phyloP scores from a whole-genome alignment of 768 basidiomycete species.

The Boletus vermiculosoides region DNA sequence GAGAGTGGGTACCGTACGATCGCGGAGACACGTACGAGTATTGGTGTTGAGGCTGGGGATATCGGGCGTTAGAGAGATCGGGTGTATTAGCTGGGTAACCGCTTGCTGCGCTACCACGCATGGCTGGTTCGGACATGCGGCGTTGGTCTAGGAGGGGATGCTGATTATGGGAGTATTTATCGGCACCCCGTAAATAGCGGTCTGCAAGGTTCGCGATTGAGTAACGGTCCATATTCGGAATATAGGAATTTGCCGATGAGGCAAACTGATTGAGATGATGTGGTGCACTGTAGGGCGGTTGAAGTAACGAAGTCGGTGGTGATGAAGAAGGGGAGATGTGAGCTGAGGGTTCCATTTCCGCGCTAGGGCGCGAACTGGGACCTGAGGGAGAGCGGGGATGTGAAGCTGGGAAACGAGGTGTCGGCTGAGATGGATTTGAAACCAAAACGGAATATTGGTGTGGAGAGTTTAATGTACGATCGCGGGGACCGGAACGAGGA shows the following conservation, averaged over 20 bases:
- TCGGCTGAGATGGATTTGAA: slow-evolving; percentile 15
- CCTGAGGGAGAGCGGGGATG: slow-evolving; percentile 16
- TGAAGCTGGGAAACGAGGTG: slow-evolving; percentile 20
- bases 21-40: slow-evolving; percentile 36
- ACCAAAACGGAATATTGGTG: slow-evolving; percentile 13
- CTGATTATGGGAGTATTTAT: slow-evolving; percentile 37
- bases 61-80: slow-evolving; percentile 34
- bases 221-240: slow-evolving; percentile 42
- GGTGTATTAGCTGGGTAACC: slow-evolving; percentile 33
- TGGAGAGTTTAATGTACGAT: slow-evolving; percentile 29
- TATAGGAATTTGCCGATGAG: slow-evolving; percentile 40
- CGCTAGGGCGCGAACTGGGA: neutral
- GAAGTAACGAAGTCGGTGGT: slow-evolving; percentile 40
- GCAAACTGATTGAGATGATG: slow-evolving; percentile 46
- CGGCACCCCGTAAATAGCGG: slow-evolving; percentile 40
- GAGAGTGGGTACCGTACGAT: slow-evolving; percentile 39
- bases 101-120: slow-evolving; percentile 44
- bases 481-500: slow-evolving; percentile 32
- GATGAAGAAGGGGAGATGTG: slow-evolving; percentile 44
- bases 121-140: slow-evolving; percentile 68
- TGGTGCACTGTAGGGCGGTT: slow-evolving; percentile 42
- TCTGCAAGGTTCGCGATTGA: slow-evolving; percentile 37
- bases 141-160: slow-evolving; percentile 51
- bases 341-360: neutral
- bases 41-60: slow-evolving; percentile 43